Evolutionary conservation across 345 rosid genomes (phyloP).

Genomic region (Populus davidiana): DNA sequence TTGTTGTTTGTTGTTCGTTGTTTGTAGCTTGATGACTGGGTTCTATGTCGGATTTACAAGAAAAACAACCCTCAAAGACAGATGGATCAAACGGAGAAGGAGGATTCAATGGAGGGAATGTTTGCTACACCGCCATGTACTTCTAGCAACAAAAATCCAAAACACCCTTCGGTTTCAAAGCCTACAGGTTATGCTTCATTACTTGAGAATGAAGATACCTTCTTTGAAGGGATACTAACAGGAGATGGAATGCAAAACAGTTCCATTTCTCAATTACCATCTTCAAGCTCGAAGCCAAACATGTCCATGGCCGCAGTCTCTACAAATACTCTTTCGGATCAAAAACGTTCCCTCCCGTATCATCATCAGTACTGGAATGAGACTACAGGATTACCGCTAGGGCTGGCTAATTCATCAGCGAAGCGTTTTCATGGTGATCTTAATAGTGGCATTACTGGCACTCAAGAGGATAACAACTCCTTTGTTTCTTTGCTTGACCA

Average conservation of each 20-base stretch:
- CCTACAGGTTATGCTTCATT: constrained; percentile 33
- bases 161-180: constrained; percentile 2
- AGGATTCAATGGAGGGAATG: constrained; percentile 48
- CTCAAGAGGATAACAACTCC: constrained; percentile 38
- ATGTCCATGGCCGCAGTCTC: constrained; percentile 13
- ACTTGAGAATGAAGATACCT: constrained; percentile 50
- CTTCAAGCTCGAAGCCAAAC: constrained; percentile 23
- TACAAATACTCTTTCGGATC: neutral
- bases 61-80: constrained; percentile 56
- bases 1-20: neutral
- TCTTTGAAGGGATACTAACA: constrained; percentile 51
- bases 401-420: constrained; percentile 17
- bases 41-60: constrained; percentile 71
- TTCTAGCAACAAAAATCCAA: constrained; percentile 8
- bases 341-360: constrained; percentile 2
- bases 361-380: constrained; percentile 39
- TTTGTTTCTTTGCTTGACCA: constrained; percentile 60
- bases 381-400: constrained; percentile 17
- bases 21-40: constrained; percentile 70
- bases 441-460: constrained; percentile 23
- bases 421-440: constrained; percentile 60
- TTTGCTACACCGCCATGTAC: constrained; percentile 15
- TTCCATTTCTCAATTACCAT: constrained; percentile 21
- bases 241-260: constrained; percentile 22
- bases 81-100: constrained; percentile 37